A percentile compares a stretch with the other conserved stretches of the same genome.
These are phyloP conservation scores for Ceratobasidium sp. DNA, from an alignment of 1,284 basidiomycete species.

Conservation along the genomic window DNA sequence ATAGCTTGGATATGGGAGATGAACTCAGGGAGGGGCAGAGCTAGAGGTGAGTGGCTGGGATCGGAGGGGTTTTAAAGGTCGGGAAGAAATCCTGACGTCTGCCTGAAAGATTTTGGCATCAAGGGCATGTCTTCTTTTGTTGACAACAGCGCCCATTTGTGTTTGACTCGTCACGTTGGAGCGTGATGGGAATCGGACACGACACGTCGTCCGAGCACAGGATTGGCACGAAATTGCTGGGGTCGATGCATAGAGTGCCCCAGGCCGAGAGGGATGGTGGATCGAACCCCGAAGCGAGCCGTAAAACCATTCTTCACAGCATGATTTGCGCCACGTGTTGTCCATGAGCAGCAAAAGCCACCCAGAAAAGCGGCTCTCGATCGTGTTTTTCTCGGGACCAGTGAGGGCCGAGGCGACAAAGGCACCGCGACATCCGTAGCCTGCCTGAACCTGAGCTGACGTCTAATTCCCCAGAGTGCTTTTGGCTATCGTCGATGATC, in stretches of 20 bases:
- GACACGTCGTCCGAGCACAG: slow-evolving; percentile 20
- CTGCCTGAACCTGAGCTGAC: neutral
- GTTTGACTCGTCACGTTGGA: slow-evolving; percentile 5
- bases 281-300: slow-evolving; percentile 22
- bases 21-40: neutral
- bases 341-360: slow-evolving; percentile 18
- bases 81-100: slow-evolving; percentile 22
- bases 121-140: slow-evolving; percentile 20
- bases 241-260: neutral
- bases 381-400: neutral
- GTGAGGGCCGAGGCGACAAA: neutral
- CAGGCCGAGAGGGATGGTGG: neutral
- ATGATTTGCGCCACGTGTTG: slow-evolving; percentile 34
- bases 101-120: slow-evolving; percentile 16
- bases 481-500: too few relatives aligned
- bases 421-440: neutral
- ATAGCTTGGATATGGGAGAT: neutral
- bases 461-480: too few relatives aligned
- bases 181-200: neutral
- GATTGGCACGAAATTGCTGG: slow-evolving; percentile 17
- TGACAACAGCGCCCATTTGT: neutral
- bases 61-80: slow-evolving; percentile 7
- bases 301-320: slow-evolving; percentile 29
- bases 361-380: neutral
- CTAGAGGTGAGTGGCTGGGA: neutral